These are phyloP conservation scores for Kalanchoe fedtschenkoi DNA, from an alignment of 164 flowering plant species.

Conservation along the genomic window DNA sequence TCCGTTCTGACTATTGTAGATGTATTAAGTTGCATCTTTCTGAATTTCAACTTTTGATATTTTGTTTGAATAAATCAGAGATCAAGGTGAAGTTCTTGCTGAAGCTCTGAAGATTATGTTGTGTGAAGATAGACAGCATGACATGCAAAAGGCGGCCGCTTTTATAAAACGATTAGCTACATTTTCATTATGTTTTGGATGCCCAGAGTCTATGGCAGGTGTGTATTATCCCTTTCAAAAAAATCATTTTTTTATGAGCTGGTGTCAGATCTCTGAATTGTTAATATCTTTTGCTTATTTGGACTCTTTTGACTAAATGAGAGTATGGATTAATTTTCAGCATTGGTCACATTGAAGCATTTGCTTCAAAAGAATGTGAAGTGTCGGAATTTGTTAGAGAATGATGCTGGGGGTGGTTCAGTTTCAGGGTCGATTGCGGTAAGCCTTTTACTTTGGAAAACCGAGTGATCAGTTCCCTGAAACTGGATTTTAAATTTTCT, in stretches of 20 bases:
- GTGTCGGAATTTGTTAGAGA: constrained; percentile 78
- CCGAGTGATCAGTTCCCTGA: not conserved
- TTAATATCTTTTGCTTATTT: not conserved
- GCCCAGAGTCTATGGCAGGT: constrained; percentile 96
- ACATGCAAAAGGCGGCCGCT: constrained; percentile 96
- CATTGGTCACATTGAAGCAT: constrained; percentile 70
- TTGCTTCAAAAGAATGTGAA: constrained; percentile 80
- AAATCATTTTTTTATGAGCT: not conserved
- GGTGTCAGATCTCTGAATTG: not conserved
- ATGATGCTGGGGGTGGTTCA: constrained; percentile 95
- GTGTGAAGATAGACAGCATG: constrained; percentile 91
- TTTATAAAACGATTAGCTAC: constrained; percentile 85
- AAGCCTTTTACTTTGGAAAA: constrained; percentile 15
- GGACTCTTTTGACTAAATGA: not conserved
- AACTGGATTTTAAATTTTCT: not conserved
- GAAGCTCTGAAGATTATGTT: constrained; percentile 87
- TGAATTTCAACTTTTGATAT: not conserved
- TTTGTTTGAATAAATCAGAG: constrained; percentile 31
- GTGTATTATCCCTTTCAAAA: not conserved
- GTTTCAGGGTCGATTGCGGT: constrained; percentile 81
- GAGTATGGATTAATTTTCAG: constrained; percentile 26
- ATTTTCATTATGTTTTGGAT: constrained; percentile 64
- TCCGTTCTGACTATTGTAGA: not conserved
- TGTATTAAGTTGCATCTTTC: not conserved
- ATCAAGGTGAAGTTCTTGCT: constrained; percentile 74